Evolutionary conservation across 768 basidiomycete genomes (phyloP).

Genomic region (Terana coerulea): DNA sequence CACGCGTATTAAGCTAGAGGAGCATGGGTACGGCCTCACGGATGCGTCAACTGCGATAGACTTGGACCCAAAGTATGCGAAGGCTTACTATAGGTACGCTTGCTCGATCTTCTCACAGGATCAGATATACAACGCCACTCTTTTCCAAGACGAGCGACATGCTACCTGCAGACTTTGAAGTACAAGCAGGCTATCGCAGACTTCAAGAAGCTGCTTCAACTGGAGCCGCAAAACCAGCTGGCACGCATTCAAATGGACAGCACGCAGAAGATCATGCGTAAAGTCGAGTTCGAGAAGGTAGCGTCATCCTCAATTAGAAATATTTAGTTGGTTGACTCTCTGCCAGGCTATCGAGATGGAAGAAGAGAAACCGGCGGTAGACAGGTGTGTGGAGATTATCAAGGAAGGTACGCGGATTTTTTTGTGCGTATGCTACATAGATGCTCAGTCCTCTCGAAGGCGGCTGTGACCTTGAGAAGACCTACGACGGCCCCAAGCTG

Average conservation of each 20-base stretch:
- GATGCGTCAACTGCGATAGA: conserved; percentile 86
- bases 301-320: conserved; percentile 5
- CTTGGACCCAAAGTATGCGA: conserved; percentile 85
- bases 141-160: conserved; percentile 70
- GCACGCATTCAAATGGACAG: conserved; percentile 78
- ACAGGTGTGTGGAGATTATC: conserved; percentile 76
- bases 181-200: conserved; percentile 84
- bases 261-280: conserved; percentile 87
- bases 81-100: conserved; percentile 79
- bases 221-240: conserved; percentile 85
- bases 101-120: not conserved
- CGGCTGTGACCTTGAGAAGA: conserved; percentile 71
- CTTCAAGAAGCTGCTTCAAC: conserved; percentile 74
- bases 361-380: conserved; percentile 77
- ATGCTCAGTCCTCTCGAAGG: conserved; percentile 37
- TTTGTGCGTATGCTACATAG: not conserved
- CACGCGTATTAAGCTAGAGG: conserved; percentile 87
- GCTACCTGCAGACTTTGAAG: conserved; percentile 86
- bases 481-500: conserved; percentile 75
- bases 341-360: conserved; percentile 86
- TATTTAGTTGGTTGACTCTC: not conserved
- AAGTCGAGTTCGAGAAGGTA: conserved; percentile 91
- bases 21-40: conserved; percentile 86
- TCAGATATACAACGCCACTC: not conserved
- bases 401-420: conserved; percentile 51